A percentile compares a stretch with the other conserved stretches of the same genome.
These are phyloP conservation scores for Babesia bigemina DNA, from an alignment of 169 alveolate genomes.

Conservation along the genomic window DNA sequence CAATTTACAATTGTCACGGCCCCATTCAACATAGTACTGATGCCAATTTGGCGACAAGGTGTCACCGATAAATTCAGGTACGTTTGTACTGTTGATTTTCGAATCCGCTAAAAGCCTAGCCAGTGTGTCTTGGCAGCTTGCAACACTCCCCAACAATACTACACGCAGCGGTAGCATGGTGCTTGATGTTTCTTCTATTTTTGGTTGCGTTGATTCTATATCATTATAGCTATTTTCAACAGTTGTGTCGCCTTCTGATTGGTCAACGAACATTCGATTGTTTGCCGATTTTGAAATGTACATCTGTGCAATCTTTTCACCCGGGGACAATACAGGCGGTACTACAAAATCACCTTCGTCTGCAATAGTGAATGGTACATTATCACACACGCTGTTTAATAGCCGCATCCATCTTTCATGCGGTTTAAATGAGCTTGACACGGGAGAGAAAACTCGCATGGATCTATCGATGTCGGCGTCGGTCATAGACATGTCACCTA, in stretches of 20 bases:
- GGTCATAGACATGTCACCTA: neutral
- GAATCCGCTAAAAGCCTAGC: conserved; percentile 17
- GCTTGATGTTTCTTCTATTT: neutral
- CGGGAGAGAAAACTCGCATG: conserved; percentile 39
- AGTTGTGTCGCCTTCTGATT: no score
- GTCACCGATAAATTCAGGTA: neutral
- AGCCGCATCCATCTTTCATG: conserved; percentile 55
- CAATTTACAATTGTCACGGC: neutral
- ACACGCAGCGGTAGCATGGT: conserved; percentile 32
- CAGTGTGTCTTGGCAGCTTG: conserved; percentile 22
- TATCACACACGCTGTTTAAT: conserved; percentile 41
- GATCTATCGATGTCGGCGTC: conserved; percentile 50
- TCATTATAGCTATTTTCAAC: neutral
- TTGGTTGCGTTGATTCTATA: neutral
- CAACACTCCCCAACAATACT: conserved; percentile 54
- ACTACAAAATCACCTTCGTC: conserved; percentile 35
- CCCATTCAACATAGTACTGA: conserved; percentile 46
- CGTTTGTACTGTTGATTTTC: neutral
- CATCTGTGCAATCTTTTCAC: conserved; percentile 45
- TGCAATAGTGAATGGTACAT: conserved; percentile 30
- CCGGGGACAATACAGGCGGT: conserved; percentile 56
- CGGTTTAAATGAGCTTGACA: conserved; percentile 31
- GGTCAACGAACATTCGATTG: neutral
- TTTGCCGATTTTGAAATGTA: conserved; percentile 31
- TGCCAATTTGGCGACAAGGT: conserved; percentile 63